These are phyloP conservation scores for Desmodesmus armatus DNA, from an alignment of 139 green algal species.

Conservation along the genomic window DNA sequence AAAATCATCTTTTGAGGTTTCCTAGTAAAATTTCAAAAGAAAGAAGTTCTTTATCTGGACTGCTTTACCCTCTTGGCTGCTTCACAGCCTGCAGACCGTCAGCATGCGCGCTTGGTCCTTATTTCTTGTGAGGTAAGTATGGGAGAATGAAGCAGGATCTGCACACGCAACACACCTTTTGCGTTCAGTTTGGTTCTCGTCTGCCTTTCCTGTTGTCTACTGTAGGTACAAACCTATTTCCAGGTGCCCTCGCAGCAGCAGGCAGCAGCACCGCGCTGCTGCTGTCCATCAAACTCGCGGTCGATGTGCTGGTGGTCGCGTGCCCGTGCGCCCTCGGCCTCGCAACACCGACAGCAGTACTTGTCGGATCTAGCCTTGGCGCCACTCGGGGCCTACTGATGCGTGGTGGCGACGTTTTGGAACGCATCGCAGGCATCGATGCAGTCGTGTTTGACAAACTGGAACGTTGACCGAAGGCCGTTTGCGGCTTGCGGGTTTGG, in stretches of 20 bases:
- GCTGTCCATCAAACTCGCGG: conserved; percentile 85
- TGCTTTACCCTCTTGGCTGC: neutral
- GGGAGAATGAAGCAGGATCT: too few species aligned
- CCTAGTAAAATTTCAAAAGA: too few species aligned
- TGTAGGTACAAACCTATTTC: conserved; percentile 39
- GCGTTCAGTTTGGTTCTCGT: neutral
- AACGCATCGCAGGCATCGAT: conserved; percentile 79
- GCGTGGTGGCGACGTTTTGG: conserved; percentile 90
- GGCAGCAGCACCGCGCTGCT: conserved; percentile 62
- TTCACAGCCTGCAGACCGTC: neutral
- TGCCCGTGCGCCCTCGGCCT: conserved; percentile 98
- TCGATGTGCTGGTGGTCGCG: conserved; percentile 96
- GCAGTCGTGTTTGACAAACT: conserved; percentile 83
- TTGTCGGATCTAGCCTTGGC: conserved; percentile 86
- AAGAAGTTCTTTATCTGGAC: neutral
- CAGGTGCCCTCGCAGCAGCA: conserved; percentile 20
- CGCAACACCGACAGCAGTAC: conserved; percentile 94
- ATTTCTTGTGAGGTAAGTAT: too few species aligned
- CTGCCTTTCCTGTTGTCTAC: too few species aligned
- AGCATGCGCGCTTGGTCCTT: too few species aligned
- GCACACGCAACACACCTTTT: too few species aligned
- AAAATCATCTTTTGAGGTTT: too few species aligned
- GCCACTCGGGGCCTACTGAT: conserved; percentile 89
- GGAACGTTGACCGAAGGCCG: conserved; percentile 92
- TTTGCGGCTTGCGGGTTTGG: conserved; percentile 36